Conservation (phyloP, 306 rosid genomes). For the Cucumis cinereus region DNA sequence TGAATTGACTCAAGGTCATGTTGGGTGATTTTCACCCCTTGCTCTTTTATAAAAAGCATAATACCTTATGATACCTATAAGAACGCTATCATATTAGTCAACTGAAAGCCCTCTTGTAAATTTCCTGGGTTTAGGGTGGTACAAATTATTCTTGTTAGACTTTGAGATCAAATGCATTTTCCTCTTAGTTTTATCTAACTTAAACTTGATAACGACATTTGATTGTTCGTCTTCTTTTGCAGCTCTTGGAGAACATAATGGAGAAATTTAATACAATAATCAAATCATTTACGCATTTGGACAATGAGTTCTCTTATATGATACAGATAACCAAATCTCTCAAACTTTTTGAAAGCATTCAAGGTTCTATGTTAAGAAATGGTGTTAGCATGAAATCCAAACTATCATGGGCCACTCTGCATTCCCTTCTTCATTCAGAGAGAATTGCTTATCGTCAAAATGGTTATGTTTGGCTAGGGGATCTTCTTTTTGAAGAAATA, state of each 20-base stretch:
- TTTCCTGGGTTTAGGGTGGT: neutral
- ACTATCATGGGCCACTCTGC: slow-evolving; percentile 78
- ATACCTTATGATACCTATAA: neutral
- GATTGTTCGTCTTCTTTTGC: slow-evolving; percentile 25
- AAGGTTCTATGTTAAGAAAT: slow-evolving; percentile 40
- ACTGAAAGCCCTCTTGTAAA: neutral
- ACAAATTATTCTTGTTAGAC: neutral
- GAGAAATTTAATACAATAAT: slow-evolving; percentile 74
- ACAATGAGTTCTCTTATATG: slow-evolving; percentile 74
- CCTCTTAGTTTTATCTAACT: neutral
- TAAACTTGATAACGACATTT: slow-evolving; percentile 4
- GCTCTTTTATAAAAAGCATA: neutral
- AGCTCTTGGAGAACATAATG: slow-evolving; percentile 67
- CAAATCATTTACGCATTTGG: slow-evolving; percentile 79
- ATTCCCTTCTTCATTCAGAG: slow-evolving; percentile 94
- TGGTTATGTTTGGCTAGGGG: slow-evolving; percentile 89
- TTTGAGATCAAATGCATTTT: neutral
- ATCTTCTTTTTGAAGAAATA: slow-evolving; percentile 87
- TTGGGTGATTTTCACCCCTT: neutral
- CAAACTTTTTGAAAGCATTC: slow-evolving; percentile 60
- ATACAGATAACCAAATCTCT: slow-evolving; percentile 69
- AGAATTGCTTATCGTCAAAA: slow-evolving; percentile 72
- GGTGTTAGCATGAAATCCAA: slow-evolving; percentile 56
- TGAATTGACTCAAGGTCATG: neutral
- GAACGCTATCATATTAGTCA: neutral